These are phyloP conservation scores for Coniophora puteana DNA, from an alignment of 1,284 basidiomycete species.

Conservation along the genomic window DNA sequence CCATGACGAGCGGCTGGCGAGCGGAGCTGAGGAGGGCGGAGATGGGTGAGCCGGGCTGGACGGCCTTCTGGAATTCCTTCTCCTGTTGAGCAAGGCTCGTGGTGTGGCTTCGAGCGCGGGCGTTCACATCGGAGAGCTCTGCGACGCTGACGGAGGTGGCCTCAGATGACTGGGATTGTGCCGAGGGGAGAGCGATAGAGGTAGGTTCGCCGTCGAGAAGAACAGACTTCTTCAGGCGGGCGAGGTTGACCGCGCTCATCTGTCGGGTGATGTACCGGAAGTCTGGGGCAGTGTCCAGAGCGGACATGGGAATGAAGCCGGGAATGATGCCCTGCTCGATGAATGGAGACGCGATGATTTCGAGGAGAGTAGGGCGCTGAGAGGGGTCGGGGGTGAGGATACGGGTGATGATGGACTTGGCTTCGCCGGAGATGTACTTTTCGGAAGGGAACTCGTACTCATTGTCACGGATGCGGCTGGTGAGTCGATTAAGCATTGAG, in stretches of 20 bases:
- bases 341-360: conserved; percentile 86
- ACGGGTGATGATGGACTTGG: conserved; percentile 75
- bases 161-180: conserved; percentile 14
- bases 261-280: conserved; percentile 65
- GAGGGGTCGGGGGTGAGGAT: conserved; percentile 85
- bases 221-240: conserved; percentile 55
- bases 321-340: conserved; percentile 85
- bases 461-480: conserved; percentile 91
- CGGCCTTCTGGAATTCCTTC: conserved; percentile 93
- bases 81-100: conserved; percentile 82
- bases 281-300: conserved; percentile 72
- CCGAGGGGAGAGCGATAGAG: conserved; percentile 36
- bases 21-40: conserved; percentile 89
- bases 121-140: conserved; percentile 31
- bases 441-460: conserved; percentile 90
- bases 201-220: conserved; percentile 61
- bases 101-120: too few relatives aligned
- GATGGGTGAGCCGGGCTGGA: conserved; percentile 93
- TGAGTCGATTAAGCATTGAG: conserved; percentile 11
- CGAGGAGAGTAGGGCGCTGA: conserved; percentile 78
- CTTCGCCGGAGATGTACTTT: conserved; percentile 68
- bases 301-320: conserved; percentile 72
- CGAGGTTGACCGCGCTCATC: conserved; percentile 70
- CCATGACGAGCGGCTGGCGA: conserved; percentile 80
- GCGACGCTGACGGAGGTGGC: conserved; percentile 16